These are phyloP conservation scores for Ophiostoma ulmi DNA, from an alignment of 2,329 filamentous ascomycete species.

Conservation along the genomic window DNA sequence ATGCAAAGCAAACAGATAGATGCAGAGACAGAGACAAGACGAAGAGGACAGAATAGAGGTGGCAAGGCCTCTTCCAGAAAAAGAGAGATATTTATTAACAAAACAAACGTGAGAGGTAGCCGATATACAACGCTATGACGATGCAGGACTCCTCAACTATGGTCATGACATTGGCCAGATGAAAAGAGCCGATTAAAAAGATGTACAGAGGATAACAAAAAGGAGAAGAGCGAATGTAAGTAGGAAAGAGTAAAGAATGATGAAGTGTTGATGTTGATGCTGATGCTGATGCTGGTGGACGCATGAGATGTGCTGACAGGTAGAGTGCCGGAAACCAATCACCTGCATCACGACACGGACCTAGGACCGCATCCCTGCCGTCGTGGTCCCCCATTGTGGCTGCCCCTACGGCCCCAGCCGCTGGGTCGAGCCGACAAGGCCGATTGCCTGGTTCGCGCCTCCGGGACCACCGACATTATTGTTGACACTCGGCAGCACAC, in stretches of 20 bases:
- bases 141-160: not conserved
- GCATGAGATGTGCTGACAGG: not conserved
- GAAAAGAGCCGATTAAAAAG: not conserved
- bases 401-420: conserved; percentile 57
- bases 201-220: not conserved
- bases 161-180: not conserved
- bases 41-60: not conserved
- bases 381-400: not conserved
- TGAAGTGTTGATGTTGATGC: not conserved
- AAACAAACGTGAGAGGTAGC: conserved; percentile 6
- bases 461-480: conserved; percentile 25
- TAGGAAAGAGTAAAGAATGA: not conserved
- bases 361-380: not conserved
- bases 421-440: conserved; percentile 60
- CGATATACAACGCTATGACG: not conserved
- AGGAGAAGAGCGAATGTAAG: no score
- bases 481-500: conserved; percentile 61
- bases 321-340: not conserved
- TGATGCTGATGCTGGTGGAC: not conserved
- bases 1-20: not conserved
- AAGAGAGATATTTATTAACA: not conserved
- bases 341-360: not conserved
- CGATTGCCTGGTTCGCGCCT: conserved; percentile 44
- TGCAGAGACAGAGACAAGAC: no score
- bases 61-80: not conserved